Evolutionary conservation across 1,139 yeast genomes (phyloP), one percentile per base, ranked within the genome.

Genomic region (Suzukiozyma palmioleophila): DNA sequence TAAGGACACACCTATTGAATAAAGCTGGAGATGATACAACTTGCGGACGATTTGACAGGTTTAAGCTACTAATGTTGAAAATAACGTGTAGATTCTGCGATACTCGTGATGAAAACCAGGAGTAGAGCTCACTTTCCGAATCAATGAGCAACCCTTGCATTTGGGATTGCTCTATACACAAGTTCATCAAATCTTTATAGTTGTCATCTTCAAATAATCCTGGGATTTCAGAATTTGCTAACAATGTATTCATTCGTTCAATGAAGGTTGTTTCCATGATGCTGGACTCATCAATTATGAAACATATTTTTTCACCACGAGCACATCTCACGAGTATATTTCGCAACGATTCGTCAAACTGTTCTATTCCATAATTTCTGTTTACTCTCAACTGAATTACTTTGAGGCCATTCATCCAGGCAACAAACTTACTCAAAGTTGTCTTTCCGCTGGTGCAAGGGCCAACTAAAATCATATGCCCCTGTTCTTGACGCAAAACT

Each of bases 161-260:
- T 35, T 73, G 73, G 0, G 87, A 74, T 36, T 77, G 80, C 22
- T 80, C 83, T 18, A 70, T 62, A 46, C 95, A 82, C 2, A 74
- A 53, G 2, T 63, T 63, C 69, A 86, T 68, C 38, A 89, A 60
- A 3, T 69, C 48, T 0, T 66, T 63, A 39, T 66, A 73, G 11
- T 86, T 90, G 10, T 87, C 95, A 0, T 81, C 92, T 47, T 80
- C 88, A 57, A 87, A 92, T 15, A 92, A 64, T 2, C 96, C 97
- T 1, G 97, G 97, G 18, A 89, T 76, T 50, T 90, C 97, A 0
- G 96, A 87, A 57, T 90, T 92, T 0, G 97, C 97, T 28, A 92
- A 67, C 24, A 92, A 64, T 0, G 95, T 87, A 52, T 92, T 92
- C 95, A 92, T 88, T 44, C 96, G 69, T 59, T 92, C 98, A 26